Percentiles rank a stretch among this genome's conserved stretches.
These are phyloP conservation scores for Psilocybe sp. DNA, from an alignment of 768 basidiomycete genomes.

Conservation along the genomic window DNA sequence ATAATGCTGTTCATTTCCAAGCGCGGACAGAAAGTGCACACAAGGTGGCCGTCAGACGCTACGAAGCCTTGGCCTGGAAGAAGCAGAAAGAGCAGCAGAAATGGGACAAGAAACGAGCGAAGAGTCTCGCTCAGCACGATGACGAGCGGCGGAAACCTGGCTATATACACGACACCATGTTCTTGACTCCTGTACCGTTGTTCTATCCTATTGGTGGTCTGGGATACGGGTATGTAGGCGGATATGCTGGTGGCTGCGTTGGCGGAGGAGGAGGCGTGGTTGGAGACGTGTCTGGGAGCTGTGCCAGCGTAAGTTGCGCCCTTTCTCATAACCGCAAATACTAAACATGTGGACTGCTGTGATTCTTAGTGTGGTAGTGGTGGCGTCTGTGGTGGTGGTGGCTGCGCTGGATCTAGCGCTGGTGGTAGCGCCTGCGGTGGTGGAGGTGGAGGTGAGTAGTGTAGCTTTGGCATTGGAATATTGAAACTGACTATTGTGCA, in stretches of 20 bases:
- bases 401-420: too few relatives aligned
- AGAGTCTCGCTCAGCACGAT: not conserved
- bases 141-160: too few relatives aligned
- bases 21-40: constrained; percentile 22
- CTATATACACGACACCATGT: constrained; percentile 21
- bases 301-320: constrained; percentile 1
- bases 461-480: not conserved
- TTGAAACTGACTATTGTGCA: constrained; percentile 8
- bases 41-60: constrained; percentile 2
- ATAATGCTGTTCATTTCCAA: constrained; percentile 40
- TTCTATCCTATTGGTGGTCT: constrained; percentile 13
- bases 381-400: not conserved
- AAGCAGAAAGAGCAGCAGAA: constrained; percentile 10
- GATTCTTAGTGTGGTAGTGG: not conserved
- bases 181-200: constrained; percentile 39
- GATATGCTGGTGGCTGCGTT: constrained; percentile 3
- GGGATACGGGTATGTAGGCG: too few relatives aligned
- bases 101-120: constrained; percentile 15
- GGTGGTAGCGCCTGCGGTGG: too few relatives aligned
- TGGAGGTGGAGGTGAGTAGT: too few relatives aligned
- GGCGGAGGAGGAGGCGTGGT: constrained; percentile 18
- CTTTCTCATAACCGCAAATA: too few relatives aligned
- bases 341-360: not conserved
- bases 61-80: constrained; percentile 10
- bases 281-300: constrained; percentile 10